Conservation (phyloP, 2,329 filamentous ascomycete genomes). For the Corinectria fuckeliana region DNA sequence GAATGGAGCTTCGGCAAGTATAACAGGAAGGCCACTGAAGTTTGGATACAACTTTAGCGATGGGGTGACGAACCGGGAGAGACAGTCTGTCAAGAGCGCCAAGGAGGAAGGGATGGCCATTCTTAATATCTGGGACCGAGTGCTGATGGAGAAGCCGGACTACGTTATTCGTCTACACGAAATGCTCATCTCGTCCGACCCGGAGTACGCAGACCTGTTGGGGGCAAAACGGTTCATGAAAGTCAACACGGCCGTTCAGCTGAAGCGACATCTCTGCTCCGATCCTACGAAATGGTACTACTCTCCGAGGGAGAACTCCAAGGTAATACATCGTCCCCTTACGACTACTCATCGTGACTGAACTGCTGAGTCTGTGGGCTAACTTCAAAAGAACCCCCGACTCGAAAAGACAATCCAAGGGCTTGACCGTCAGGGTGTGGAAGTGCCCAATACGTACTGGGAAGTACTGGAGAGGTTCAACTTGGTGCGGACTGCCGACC, state of each 20-base stretch:
- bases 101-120: constrained; percentile 6
- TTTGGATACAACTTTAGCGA: constrained; percentile 22
- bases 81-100: not conserved
- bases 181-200: constrained; percentile 12
- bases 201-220: constrained; percentile 18
- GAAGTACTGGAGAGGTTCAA: not conserved
- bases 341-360: not conserved
- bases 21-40: constrained; percentile 12
- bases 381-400: constrained; percentile 5
- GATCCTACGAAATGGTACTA: constrained; percentile 24
- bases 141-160: constrained; percentile 3
- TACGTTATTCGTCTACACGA: constrained; percentile 3
- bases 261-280: constrained; percentile 9
- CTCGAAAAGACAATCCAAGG: not conserved
- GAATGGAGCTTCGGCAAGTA: not conserved
- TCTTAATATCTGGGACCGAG: constrained; percentile 20
- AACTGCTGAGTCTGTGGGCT: not conserved
- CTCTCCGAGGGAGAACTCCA: constrained; percentile 1
- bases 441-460: constrained; percentile 15
- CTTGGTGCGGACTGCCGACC: constrained; percentile 3
- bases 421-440: constrained; percentile 7
- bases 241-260: not conserved
- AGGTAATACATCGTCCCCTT: not conserved
- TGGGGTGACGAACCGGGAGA: not conserved
- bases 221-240: constrained; percentile 2